These are phyloP conservation scores for Piper betle DNA, from an alignment of 164 flowering plant species.

Conservation along the genomic window DNA sequence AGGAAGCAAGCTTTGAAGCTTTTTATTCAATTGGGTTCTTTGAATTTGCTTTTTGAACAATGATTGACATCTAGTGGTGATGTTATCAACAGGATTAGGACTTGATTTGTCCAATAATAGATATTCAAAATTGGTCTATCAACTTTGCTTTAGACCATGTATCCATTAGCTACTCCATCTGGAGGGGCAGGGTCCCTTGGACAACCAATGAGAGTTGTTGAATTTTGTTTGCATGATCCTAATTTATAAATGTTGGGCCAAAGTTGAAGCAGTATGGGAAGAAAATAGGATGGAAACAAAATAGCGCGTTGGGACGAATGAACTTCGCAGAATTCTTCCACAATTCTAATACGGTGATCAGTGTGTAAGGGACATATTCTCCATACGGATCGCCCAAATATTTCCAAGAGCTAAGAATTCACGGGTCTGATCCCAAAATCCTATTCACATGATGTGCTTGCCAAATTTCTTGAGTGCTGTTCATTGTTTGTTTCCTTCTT, in stretches of 20 bases:
- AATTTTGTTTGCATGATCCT: neutral
- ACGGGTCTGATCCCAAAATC: neutral
- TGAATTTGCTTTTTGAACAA: neutral
- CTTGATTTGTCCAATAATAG: neutral
- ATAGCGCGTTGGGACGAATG: neutral
- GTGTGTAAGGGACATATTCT: neutral
- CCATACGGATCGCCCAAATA: neutral
- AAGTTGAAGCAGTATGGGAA: neutral
- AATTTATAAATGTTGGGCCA: neutral
- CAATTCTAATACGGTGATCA: too few species aligned
- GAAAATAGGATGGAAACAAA: neutral
- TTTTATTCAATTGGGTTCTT: neutral
- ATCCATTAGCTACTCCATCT: neutral
- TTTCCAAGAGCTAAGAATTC: neutral
- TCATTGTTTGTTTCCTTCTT: neutral
- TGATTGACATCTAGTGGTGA: neutral
- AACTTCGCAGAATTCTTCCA: neutral
- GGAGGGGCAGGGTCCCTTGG: neutral
- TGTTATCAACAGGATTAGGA: neutral
- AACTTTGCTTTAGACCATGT: neutral
- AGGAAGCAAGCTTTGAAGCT: neutral
- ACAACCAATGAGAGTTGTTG: neutral
- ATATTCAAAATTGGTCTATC: neutral
- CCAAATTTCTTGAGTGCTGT: neutral
- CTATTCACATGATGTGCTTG: neutral